Evolutionary conservation across 805 yeast genomes (phyloP).

Genomic region (Ogataea pilisensis): DNA sequence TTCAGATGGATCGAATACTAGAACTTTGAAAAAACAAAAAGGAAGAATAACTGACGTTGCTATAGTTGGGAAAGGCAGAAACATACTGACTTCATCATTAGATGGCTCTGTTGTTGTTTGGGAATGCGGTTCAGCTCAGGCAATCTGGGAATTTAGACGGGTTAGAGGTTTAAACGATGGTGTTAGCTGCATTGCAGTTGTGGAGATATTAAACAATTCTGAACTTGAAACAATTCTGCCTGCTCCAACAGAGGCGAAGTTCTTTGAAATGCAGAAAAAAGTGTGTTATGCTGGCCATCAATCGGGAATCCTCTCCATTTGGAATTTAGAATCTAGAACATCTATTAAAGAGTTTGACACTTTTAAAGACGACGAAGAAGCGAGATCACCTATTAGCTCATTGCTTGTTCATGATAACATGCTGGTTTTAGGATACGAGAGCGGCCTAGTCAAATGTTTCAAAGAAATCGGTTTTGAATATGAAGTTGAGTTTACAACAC

Average conservation of each 20-base stretch:
- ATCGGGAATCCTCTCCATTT: slow-evolving; percentile 37
- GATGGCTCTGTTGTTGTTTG: slow-evolving; percentile 60
- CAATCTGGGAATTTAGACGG: slow-evolving; percentile 39
- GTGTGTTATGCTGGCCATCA: slow-evolving; percentile 39
- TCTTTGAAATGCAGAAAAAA: slow-evolving; percentile 48
- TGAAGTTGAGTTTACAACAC: not conserved
- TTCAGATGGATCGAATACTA: slow-evolving; percentile 41
- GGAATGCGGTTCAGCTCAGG: slow-evolving; percentile 61
- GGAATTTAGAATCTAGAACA: slow-evolving; percentile 36
- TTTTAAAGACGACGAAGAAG: slow-evolving; percentile 4
- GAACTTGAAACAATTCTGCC: not conserved
- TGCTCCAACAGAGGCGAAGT: slow-evolving; percentile 17
- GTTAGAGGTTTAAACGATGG: slow-evolving; percentile 34
- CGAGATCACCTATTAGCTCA: not conserved
- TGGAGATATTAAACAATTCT: not conserved
- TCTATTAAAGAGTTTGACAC: slow-evolving; percentile 19
- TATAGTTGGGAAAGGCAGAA: slow-evolving; percentile 63
- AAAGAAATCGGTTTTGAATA: not conserved
- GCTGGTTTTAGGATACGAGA: slow-evolving; percentile 16
- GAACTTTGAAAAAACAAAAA: slow-evolving; percentile 50
- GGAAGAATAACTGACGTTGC: slow-evolving; percentile 44
- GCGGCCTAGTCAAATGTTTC: slow-evolving; percentile 16
- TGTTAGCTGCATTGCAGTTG: slow-evolving; percentile 25
- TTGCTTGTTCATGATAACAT: not conserved
- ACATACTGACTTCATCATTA: slow-evolving; percentile 49